Percentiles rank a stretch among this genome's conserved stretches.
Evolutionary conservation across 345 rosid species (phyloP).

Genomic region (Trapa incisa): DNA sequence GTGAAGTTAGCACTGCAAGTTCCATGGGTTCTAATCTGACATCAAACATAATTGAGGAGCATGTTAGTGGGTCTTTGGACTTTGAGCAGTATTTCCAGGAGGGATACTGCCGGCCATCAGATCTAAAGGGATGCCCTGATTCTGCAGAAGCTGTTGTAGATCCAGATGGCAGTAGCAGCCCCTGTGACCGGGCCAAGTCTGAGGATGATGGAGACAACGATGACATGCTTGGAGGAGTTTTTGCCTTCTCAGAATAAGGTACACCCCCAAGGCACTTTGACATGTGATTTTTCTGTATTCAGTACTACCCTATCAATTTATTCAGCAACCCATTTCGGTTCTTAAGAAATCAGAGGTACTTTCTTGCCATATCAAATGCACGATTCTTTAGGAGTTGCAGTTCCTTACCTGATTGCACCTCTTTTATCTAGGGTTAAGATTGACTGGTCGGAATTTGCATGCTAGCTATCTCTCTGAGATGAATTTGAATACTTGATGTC

Average conservation of each 20-base stretch:
- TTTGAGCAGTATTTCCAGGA: conserved; percentile 67
- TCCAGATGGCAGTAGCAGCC: conserved; percentile 32
- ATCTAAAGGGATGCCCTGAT: conserved; percentile 18
- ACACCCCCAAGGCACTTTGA: conserved; percentile 4
- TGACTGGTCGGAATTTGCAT: too few species aligned
- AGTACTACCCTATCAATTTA: not conserved
- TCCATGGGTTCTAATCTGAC: conserved; percentile 58
- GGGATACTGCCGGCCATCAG: conserved; percentile 37
- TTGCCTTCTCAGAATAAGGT: conserved; percentile 95
- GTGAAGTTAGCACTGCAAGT: conserved; percentile 48
- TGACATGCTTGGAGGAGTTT: conserved; percentile 86
- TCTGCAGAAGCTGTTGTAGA: conserved; percentile 27
- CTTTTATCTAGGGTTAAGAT: not conserved
- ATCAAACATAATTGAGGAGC: conserved; percentile 45
- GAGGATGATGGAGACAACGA: conserved; percentile 69
- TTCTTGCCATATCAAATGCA: not conserved
- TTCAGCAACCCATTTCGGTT: not conserved
- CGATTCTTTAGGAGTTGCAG: not conserved
- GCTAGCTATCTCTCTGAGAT: not conserved
- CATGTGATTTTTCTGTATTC: not conserved
- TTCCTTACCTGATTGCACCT: too few species aligned
- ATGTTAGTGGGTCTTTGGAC: conserved; percentile 35
- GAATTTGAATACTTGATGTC: not conserved
- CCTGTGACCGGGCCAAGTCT: conserved; percentile 45
- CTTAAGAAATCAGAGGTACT: not conserved